phyloP scores from a whole-genome alignment of 148 eudicot species.

The Limonium bicolor region DNA sequence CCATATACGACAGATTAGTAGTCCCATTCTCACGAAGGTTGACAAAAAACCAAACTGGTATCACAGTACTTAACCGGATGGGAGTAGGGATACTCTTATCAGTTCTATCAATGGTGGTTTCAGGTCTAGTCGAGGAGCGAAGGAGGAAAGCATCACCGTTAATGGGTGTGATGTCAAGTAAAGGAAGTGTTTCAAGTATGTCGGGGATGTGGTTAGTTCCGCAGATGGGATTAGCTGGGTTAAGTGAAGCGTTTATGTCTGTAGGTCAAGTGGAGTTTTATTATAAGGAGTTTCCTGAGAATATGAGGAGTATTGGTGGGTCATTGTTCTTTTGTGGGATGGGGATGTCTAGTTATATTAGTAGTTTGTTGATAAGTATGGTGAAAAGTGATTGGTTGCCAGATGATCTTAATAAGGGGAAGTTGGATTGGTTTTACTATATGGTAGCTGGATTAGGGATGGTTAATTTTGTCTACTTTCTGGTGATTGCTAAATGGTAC shows the following conservation, averaged over 20 bases:
- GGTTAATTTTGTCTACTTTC: constrained; percentile 27
- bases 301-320: constrained; percentile 60
- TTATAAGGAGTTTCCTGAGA: constrained; percentile 56
- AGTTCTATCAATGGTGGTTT: constrained; percentile 14
- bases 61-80: constrained; percentile 39
- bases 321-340: constrained; percentile 43
- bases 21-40: constrained; percentile 30
- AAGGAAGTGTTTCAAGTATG: constrained; percentile 27
- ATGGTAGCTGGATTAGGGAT: constrained; percentile 31
- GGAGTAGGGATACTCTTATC: constrained; percentile 32
- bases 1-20: constrained; percentile 45
- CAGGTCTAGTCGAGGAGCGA: constrained; percentile 19
- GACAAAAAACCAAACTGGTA: constrained; percentile 30
- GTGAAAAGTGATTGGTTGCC: constrained; percentile 2
- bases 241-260: constrained; percentile 37
- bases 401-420: constrained; percentile 27
- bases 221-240: constrained; percentile 28
- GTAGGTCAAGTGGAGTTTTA: constrained; percentile 39
- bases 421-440: constrained; percentile 44
- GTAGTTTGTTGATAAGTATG: constrained; percentile 30
- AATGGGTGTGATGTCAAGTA: constrained; percentile 16
- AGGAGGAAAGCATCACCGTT: constrained; percentile 24
- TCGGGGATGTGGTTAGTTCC: constrained; percentile 40
- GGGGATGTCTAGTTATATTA: constrained; percentile 37
- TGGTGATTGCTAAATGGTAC: constrained; percentile 54